phyloP scores from a whole-genome alignment of 2,329 filamentous ascomycete species.

The Calonectria pseudoreteaudii region DNA sequence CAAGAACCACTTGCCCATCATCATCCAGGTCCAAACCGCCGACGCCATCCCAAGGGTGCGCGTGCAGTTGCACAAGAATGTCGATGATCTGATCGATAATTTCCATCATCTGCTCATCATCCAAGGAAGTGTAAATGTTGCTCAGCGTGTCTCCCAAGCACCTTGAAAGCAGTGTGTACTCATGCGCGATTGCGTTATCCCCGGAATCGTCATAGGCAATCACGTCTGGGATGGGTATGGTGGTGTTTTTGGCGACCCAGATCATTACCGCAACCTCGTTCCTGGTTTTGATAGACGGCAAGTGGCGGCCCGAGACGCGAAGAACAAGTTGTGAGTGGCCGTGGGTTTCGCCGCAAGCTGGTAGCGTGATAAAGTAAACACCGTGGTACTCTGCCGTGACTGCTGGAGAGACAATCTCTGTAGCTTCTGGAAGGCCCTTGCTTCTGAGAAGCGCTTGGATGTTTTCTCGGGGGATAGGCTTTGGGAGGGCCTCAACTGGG shows the following conservation, averaged over 20 bases:
- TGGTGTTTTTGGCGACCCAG: slow-evolving; percentile 48
- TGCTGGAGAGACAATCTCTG: background rate
- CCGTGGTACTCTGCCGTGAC: background rate
- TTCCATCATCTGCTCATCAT: background rate
- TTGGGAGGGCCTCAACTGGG: background rate
- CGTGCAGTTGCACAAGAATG: slow-evolving; percentile 43
- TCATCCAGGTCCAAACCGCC: slow-evolving; percentile 11
- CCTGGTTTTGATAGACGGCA: slow-evolving; percentile 50
- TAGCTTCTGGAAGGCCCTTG: background rate
- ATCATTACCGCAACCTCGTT: slow-evolving; percentile 52
- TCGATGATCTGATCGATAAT: slow-evolving; percentile 47
- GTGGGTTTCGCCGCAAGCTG: background rate
- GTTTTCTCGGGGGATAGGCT: background rate
- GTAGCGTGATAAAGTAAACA: background rate
- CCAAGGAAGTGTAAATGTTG: slow-evolving; percentile 42
- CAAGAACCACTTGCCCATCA: background rate
- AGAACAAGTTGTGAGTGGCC: slow-evolving; percentile 41
- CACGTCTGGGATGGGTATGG: slow-evolving; percentile 49
- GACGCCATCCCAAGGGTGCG: slow-evolving; percentile 4
- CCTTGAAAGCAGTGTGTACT: slow-evolving; percentile 49
- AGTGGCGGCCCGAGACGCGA: slow-evolving; percentile 49
- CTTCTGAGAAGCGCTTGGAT: background rate
- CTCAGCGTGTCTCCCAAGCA: slow-evolving; percentile 43
- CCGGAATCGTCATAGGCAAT: slow-evolving; percentile 42
- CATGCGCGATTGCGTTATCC: slow-evolving; percentile 46